Percentiles rank a stretch among this genome's conserved stretches.
Conservation (phyloP, 2,329 filamentous ascomycete species). For the Paraphaeosphaeria minitans region DNA sequence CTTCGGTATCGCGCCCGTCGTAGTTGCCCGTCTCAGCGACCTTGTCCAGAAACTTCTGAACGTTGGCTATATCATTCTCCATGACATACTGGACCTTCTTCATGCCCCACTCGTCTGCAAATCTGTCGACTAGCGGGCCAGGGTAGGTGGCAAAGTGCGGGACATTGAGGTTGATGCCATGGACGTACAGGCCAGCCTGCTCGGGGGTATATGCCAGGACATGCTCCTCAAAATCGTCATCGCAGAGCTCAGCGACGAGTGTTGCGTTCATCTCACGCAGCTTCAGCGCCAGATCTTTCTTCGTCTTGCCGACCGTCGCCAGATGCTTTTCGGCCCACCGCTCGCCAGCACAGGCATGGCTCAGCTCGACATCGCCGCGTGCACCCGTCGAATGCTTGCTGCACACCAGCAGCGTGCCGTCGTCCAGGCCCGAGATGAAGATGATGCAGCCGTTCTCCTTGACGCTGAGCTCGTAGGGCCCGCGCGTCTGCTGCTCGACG, state of each 20-base stretch:
- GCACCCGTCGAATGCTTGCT: slow-evolving; percentile 96
- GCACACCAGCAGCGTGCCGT: slow-evolving; percentile 90
- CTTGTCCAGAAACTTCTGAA: slow-evolving; percentile 80
- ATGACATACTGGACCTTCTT: slow-evolving; percentile 81
- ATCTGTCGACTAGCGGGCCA: slow-evolving; percentile 79
- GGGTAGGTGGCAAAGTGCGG: slow-evolving; percentile 89
- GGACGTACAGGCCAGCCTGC: slow-evolving; percentile 87
- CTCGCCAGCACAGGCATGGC: slow-evolving; percentile 86
- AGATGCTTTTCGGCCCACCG: slow-evolving; percentile 81
- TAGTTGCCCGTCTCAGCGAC: slow-evolving; percentile 89
- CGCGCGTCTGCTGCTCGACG: slow-evolving; percentile 75
- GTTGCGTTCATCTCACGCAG: slow-evolving; percentile 85
- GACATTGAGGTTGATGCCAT: slow-evolving; percentile 95
- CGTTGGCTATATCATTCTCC: slow-evolving; percentile 73
- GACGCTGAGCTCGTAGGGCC: slow-evolving; percentile 92
- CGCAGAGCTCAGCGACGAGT: slow-evolving; percentile 93
- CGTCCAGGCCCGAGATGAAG: slow-evolving; percentile 89
- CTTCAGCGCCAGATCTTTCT: slow-evolving; percentile 75
- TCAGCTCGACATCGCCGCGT: slow-evolving; percentile 71
- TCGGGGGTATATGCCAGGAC: slow-evolving; percentile 86
- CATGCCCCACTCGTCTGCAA: slow-evolving; percentile 93
- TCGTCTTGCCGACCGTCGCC: slow-evolving; percentile 74
- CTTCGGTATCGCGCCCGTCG: slow-evolving; percentile 90
- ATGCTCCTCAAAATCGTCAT: slow-evolving; percentile 96
- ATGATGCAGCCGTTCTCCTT: slow-evolving; percentile 99